phyloP scores from a whole-genome alignment of 73 alveolate genomes.

The Paramecium caudatum region DNA sequence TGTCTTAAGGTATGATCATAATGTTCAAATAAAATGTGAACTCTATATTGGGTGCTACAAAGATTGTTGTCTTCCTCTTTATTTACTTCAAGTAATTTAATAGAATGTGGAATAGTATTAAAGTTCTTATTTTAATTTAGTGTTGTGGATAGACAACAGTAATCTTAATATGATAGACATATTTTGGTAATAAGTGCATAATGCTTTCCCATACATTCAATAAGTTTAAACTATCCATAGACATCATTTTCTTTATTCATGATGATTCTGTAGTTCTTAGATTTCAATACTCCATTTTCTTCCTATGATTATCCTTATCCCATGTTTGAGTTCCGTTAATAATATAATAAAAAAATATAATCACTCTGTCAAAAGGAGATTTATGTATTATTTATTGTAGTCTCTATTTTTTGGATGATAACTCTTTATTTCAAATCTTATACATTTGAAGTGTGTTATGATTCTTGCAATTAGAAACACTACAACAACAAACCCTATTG shows the following conservation, averaged over 20 bases:
- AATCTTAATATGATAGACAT: not conserved
- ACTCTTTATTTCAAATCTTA: not conserved
- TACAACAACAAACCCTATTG: not conserved
- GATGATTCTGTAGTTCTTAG: not conserved
- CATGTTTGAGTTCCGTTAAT: no score
- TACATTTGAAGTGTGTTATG: not conserved
- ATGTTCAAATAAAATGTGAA: not conserved
- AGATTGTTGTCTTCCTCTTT: not conserved
- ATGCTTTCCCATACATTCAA: not conserved
- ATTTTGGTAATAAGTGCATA: not conserved
- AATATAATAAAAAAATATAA: no score
- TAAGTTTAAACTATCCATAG: slow-evolving; percentile 12
- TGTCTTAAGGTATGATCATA: not conserved
- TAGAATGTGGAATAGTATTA: not conserved
- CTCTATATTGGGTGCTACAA: not conserved
- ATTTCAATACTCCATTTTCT: no score
- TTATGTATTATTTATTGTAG: not conserved
- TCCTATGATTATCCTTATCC: no score
- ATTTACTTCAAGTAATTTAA: not conserved
- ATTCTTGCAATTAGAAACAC: not conserved
- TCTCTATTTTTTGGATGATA: slow-evolving; percentile 16
- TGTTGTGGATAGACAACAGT: not conserved
- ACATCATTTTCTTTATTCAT: not conserved
- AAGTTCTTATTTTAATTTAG: not conserved
- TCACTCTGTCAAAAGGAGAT: slow-evolving; percentile 4